Evolutionary conservation across 768 basidiomycete species (phyloP), one percentile per base, ranked within the genome.

Genomic region (Psilocybe tampanensis): DNA sequence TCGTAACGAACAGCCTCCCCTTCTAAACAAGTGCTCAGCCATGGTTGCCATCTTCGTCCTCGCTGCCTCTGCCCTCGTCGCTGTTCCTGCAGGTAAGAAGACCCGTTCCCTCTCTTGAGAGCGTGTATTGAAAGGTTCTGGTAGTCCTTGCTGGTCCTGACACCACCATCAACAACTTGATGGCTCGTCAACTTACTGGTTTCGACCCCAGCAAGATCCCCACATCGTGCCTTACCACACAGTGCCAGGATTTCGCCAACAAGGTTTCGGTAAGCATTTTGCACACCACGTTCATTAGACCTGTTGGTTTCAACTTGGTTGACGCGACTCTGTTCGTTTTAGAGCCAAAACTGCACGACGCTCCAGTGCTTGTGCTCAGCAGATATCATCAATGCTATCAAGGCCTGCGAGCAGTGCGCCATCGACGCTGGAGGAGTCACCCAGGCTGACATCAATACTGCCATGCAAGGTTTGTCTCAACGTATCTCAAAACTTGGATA

Each of bases 361-460:
- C 55, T 61, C n/a, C 49, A 45, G n/a, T 66, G 65, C 44, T 18
- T 62, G 15, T 66, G 65, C 54, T 58, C 60, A 4, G 23, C 19
- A 36, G 18, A 50, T 5, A 34, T 62, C 33, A 58, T 34, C 11
- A 56, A 33, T 15, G 50, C 44, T 0, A n/a, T 64, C 29, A 55
- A 60, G 19, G 12, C 34, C 12, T 66, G 65, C 49, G 23, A 59
- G 24, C 19, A 57, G 8, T 66, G 65, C 34, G 56, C 47, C 32
- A 39, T 58, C n/a, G 33, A 55, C 12, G 51, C 42, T 11, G 29
- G 45, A 11, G 49, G 52, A 1, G 24, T 61, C 45, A 64, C 58
- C 47, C 44, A 55, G 34, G 56, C 62, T 11, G n/a, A 41, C 18
- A 51, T 50, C 9, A 54, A 66, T 19, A 18, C 47, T n/a, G 44